phyloP scores from a whole-genome alignment of 2,329 filamentous ascomycete species.

The Hypoxylon sp. region DNA sequence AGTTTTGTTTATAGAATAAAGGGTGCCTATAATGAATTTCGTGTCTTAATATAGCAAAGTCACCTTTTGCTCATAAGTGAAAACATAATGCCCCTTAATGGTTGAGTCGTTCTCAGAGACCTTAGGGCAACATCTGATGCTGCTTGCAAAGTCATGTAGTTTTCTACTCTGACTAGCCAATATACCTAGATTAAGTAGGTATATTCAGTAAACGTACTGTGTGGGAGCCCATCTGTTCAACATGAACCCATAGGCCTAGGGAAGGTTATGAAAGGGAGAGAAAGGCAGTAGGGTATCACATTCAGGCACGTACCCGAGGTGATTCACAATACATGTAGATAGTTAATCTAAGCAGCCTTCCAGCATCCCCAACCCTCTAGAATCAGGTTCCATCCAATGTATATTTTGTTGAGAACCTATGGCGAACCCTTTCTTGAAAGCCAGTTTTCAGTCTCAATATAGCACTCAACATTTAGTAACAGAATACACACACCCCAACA shows the following conservation, averaged over 20 bases:
- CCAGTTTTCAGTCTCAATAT: neutral
- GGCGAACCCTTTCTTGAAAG: too few species aligned
- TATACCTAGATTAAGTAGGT: too few species aligned
- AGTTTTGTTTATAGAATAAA: neutral
- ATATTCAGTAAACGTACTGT: neutral
- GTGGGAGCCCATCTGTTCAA: neutral
- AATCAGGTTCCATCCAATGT: neutral
- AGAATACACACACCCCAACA: too few species aligned
- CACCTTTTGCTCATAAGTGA: neutral
- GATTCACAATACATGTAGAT: neutral
- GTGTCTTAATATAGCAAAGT: neutral
- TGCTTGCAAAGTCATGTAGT: neutral
- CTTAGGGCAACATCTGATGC: neutral
- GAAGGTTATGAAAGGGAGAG: neutral
- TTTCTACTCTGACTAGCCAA: too few species aligned
- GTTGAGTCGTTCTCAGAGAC: neutral
- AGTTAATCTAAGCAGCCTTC: neutral
- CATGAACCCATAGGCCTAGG: neutral
- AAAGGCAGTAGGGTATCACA: neutral
- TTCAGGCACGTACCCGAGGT: neutral
- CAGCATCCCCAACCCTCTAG: neutral
- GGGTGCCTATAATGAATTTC: neutral
- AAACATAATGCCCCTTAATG: neutral
- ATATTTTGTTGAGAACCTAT: neutral
- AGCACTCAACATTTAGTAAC: neutral